These are phyloP conservation scores for Arthromyces matolae DNA, from an alignment of 768 basidiomycete species.

Conservation along the genomic window DNA sequence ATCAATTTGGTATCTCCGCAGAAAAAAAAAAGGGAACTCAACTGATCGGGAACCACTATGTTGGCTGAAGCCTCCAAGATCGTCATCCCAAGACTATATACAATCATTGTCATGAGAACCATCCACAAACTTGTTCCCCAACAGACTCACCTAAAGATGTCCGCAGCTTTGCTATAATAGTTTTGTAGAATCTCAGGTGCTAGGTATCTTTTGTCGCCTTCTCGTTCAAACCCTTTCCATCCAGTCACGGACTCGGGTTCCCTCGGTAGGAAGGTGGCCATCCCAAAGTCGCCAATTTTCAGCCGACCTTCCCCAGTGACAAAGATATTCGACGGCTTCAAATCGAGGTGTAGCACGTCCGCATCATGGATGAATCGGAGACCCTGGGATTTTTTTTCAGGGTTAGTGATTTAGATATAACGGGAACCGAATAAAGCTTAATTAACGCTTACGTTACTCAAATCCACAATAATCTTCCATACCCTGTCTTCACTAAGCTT, in stretches of 20 bases:
- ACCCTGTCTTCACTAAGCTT: slow-evolving; percentile 86
- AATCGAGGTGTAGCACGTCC: slow-evolving; percentile 89
- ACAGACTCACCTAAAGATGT: slow-evolving; percentile 82
- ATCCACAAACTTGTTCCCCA: slow-evolving; percentile 18
- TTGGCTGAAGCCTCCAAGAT: slow-evolving; percentile 95
- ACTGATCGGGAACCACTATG: slow-evolving; percentile 96
- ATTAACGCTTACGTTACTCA: slow-evolving; percentile 70
- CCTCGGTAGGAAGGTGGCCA: slow-evolving; percentile 93
- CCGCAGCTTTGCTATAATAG: slow-evolving; percentile 87
- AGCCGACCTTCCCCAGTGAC: slow-evolving; percentile 83
- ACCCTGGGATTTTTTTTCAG: slow-evolving; percentile 52
- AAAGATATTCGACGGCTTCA: slow-evolving; percentile 97
- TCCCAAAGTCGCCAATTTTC: slow-evolving; percentile 98
- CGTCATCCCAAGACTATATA: slow-evolving; percentile 83
- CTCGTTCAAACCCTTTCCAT: slow-evolving; percentile 73
- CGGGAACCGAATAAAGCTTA: slow-evolving; percentile 24
- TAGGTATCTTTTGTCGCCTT: slow-evolving; percentile 96
- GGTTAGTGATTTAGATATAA: slow-evolving; percentile 23
- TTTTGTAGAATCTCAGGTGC: slow-evolving; percentile 95
- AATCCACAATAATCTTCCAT: slow-evolving; percentile 93
- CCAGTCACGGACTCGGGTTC: slow-evolving; percentile 28
- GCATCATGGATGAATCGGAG: slow-evolving; percentile 85
- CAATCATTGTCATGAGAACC: slow-evolving; percentile 39
- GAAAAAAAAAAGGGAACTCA: slow-evolving; percentile 22
- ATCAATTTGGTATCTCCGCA: slow-evolving; percentile 24